Base-by-base conservation (phyloP, 106 monocot species). In the Allium cepa region DNA sequence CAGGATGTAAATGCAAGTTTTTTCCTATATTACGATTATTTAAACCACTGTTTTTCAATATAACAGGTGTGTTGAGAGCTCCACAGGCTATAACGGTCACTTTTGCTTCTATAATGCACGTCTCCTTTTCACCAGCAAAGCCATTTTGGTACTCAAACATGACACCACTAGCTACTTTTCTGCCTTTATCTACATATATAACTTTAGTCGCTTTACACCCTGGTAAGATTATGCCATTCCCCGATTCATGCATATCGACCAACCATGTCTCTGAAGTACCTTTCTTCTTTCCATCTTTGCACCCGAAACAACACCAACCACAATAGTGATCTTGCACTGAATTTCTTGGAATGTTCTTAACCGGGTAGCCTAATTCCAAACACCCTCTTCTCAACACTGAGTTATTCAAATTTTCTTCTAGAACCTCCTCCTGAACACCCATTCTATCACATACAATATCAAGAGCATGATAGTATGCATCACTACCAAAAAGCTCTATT, bases 271-370 rank as follows among this genome's bases (percentile, higher is more conserved):
- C 83, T 8, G 47, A 1, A 12, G 83, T 83, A 28, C 77, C 83
- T 50, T 81, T 71, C 77, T 93, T 93, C 27, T 48, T 22, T 7
- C 88, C 85, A 27, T 81, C 76, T 55, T 49, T 81, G 71, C 92
- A 93, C 0, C 93, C 93, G 26, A 89, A 83, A 64, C 79, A 72
- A 59, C 88, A 88, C 86, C 93, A 82, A 10, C 93, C 93, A 64
- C 93, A 93, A 79, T 79, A 22, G 65, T 93, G 93, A 65, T 84
- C 79, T 12, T 46, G 48, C 49, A 79, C 71, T 2, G 86, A 60
- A 45, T 93, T 93, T 16, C 81, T 52, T 49, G 86, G 77, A 10
- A 88, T 71, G 72, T 70, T 63, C 7, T 56, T 11, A 11, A 89
- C 88, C 0, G 68, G 71, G 36, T 84, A 84, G 9, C 88, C 88